phyloP scores from a whole-genome alignment of 2,329 filamentous ascomycete species.

The Exophiala bonariae region DNA sequence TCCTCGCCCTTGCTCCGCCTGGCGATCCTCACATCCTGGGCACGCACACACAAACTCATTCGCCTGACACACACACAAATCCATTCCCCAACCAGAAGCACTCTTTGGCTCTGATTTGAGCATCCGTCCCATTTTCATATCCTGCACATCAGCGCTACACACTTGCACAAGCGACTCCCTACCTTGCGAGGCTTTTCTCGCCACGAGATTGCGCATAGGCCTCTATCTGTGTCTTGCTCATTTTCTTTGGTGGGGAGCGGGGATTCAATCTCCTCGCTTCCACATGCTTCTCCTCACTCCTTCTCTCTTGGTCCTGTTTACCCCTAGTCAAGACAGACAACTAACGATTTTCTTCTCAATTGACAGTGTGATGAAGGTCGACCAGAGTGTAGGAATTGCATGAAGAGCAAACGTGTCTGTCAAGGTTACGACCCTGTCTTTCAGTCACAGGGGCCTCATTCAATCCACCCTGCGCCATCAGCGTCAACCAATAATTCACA shows the following conservation, averaged over 20 bases:
- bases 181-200: conserved; percentile 8
- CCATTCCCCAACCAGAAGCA: conserved; percentile 10
- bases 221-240: background rate
- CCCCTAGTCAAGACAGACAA: conserved; percentile 7
- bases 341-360: conserved; percentile 23
- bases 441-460: conserved; percentile 61
- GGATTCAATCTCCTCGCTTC: conserved; percentile 12
- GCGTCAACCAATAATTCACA: conserved; percentile 3
- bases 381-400: conserved; percentile 75
- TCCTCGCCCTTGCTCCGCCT: too few species aligned
- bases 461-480: conserved; percentile 56
- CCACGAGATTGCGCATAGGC: conserved; percentile 11
- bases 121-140: background rate
- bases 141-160: conserved; percentile 12
- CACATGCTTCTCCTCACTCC: conserved; percentile 1
- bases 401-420: conserved; percentile 68
- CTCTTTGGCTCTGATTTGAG: background rate
- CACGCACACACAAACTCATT: too few species aligned
- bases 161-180: conserved; percentile 10
- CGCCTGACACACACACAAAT: conserved; percentile 21
- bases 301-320: background rate
- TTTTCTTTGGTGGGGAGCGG: conserved; percentile 4
- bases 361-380: conserved; percentile 91
- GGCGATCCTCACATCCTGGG: too few species aligned
- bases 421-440: conserved; percentile 69